phyloP scores from a whole-genome alignment of 768 basidiomycete species.

The Chalciporus piperatus region DNA sequence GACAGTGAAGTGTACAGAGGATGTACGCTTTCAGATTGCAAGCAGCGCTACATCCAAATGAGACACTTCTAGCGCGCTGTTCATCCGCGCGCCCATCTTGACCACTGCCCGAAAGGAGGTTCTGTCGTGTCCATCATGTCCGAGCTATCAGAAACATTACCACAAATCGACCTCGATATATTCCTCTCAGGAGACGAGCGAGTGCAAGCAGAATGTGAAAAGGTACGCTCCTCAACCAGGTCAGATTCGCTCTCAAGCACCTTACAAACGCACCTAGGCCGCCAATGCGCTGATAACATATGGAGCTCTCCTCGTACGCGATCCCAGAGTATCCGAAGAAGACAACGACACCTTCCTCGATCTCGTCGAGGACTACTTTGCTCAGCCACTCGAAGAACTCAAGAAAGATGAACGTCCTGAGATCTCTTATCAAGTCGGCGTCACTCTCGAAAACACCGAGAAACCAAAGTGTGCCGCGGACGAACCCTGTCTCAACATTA shows the following conservation, averaged over 20 bases:
- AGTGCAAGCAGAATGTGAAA: conserved; percentile 61
- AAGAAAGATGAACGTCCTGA: conserved; percentile 82
- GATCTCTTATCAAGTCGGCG: conserved; percentile 87
- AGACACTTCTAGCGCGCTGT: neutral
- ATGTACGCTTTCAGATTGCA: too few species aligned
- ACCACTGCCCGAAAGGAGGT: neutral
- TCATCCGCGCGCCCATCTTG: too few species aligned
- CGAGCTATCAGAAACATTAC: conserved; percentile 50
- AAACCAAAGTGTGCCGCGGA: conserved; percentile 84
- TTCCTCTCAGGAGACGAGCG: conserved; percentile 48
- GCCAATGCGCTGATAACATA: conserved; percentile 79
- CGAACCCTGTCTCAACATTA: conserved; percentile 78
- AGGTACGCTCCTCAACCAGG: conserved; percentile 37
- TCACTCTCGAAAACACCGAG: conserved; percentile 96
- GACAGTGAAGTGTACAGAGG: too few species aligned
- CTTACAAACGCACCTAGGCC: conserved; percentile 43
- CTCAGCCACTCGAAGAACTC: conserved; percentile 59
- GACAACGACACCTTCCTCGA: conserved; percentile 85
- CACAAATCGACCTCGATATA: conserved; percentile 75
- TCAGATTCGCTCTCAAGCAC: conserved; percentile 1
- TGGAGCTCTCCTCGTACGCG: conserved; percentile 83
- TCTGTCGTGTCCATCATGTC: neutral
- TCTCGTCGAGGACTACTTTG: conserved; percentile 91
- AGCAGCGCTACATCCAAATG: neutral
- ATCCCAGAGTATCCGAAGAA: conserved; percentile 78